Percentiles rank a stretch among this genome's conserved stretches.
These are phyloP conservation scores for Lachnellula hyalina DNA, from an alignment of 2,329 filamentous ascomycete species.

Conservation along the genomic window DNA sequence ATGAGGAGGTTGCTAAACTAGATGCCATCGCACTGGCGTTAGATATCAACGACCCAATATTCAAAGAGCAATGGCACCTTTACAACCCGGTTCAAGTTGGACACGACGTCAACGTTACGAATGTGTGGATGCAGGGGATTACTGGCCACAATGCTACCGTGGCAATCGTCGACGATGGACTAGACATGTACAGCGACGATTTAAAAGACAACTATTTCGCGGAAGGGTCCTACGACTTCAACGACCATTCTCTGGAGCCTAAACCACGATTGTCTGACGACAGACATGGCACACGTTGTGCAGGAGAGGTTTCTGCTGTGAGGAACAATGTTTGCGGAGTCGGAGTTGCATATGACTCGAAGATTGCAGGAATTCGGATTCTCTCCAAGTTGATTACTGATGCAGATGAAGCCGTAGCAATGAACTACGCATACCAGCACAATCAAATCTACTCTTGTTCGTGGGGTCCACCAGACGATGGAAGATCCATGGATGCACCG, in stretches of 20 bases:
- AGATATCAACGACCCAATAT: constrained; percentile 84
- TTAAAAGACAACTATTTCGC: constrained; percentile 92
- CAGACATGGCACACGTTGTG: constrained; percentile 86
- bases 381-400: constrained; percentile 87
- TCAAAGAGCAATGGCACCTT: constrained; percentile 92
- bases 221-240: constrained; percentile 91
- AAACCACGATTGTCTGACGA: constrained; percentile 81
- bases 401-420: constrained; percentile 82
- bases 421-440: constrained; percentile 87
- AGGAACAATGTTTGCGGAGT: constrained; percentile 90
- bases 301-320: constrained; percentile 89
- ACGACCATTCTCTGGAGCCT: constrained; percentile 74
- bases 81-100: constrained; percentile 75
- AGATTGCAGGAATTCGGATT: constrained; percentile 87
- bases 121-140: constrained; percentile 83
- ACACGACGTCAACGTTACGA: constrained; percentile 95
- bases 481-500: constrained; percentile 87
- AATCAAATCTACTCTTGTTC: constrained; percentile 99
- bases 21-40: constrained; percentile 58
- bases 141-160: constrained; percentile 86
- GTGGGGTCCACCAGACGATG: constrained; percentile 95
- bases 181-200: constrained; percentile 94
- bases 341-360: constrained; percentile 91
- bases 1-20: constrained; percentile 49
- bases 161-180: constrained; percentile 90